Evolutionary conservation across 495 filamentous ascomycete genomes (phyloP).

Genomic region (Chaetomium cochliodes): DNA sequence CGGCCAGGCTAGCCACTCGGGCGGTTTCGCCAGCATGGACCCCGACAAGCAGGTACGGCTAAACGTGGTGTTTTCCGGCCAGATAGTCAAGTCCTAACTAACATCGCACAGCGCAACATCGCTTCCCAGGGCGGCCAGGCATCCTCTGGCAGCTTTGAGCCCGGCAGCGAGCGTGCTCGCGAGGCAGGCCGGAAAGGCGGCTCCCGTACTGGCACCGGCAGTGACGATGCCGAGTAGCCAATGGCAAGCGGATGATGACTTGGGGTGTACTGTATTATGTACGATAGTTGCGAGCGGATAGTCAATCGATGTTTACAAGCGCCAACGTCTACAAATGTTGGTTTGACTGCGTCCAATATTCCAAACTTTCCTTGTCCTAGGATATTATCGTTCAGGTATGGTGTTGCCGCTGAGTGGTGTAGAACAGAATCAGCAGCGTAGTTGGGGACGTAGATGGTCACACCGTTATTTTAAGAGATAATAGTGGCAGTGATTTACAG

Average conservation of each 20-base stretch:
- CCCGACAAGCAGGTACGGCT: slow-evolving; percentile 16
- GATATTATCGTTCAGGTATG: too few species aligned
- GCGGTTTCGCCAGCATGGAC: slow-evolving; percentile 26
- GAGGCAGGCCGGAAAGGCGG: slow-evolving; percentile 25
- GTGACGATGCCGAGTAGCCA: background rate
- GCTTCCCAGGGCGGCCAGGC: slow-evolving; percentile 53
- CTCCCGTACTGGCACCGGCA: background rate
- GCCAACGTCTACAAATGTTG: too few species aligned
- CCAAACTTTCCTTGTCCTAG: too few species aligned
- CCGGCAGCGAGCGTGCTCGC: slow-evolving; percentile 16
- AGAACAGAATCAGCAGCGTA: too few species aligned
- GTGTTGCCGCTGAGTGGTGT: too few species aligned
- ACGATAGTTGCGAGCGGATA: too few species aligned
- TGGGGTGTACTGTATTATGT: too few species aligned
- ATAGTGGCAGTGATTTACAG: too few species aligned
- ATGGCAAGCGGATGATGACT: background rate
- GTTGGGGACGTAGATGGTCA: too few species aligned
- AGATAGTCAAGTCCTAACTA: background rate
- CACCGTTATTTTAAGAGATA: too few species aligned
- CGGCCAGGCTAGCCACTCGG: slow-evolving; percentile 43
- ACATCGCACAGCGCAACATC: slow-evolving; percentile 39
- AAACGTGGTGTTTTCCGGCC: background rate
- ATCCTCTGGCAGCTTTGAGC: slow-evolving; percentile 22
- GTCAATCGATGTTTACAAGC: too few species aligned
- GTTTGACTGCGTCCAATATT: too few species aligned